Base-by-base conservation (phyloP, 179 eudicot species). In the Heliamphora pulchella region DNA sequence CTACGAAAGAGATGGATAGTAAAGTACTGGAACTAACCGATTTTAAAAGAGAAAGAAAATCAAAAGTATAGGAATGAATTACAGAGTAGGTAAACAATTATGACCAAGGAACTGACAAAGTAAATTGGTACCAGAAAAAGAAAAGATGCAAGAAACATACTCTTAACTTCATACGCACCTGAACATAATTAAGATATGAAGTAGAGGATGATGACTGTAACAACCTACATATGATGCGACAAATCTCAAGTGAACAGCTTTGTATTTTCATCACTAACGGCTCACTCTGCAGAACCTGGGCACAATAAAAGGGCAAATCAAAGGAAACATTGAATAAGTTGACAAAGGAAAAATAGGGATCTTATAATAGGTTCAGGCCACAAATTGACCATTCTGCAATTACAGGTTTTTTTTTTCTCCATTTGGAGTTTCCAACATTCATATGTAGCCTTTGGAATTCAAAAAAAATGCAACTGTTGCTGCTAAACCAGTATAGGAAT, bases 281-380 rank as follows among this genome's bases (percentile, higher is more conserved):
- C 82, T 92, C 91, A 84, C 94, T 89, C 84, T 78, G 89, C 82
- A 89, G 72, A 80, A 91, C 93, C 99, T 96, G 92, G 50, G 82
- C 44, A 58, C 1, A 9, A 69, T 8, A 57, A 59, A 66, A 6
- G 80, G 70, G 6, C 2, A 79, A 58, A 71, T 1, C 17, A 55
- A 5, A 9, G 77, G 51, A 57, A 74, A 73, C 39, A 63, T 66
- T 15, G 59, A 71, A 78, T 7, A 39, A 71, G 71, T 66, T 2
- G 5, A 39, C 65, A 17, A 53, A 68, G 43, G 4, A 43, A 10
- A 71, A 70, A 70, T 59, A 17, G 41, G 41, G n/a, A n/a, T 55
- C 22, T 69, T 67, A 18, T 54, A 46, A 57, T 46, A 41, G 18
- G 50, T 69, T 59, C n/a, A 48, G 20, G 61, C 70, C 76, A 79